Evolutionary conservation across 139 green algal species (phyloP).

Genomic region (Deuterostichococcus epilithicus): DNA sequence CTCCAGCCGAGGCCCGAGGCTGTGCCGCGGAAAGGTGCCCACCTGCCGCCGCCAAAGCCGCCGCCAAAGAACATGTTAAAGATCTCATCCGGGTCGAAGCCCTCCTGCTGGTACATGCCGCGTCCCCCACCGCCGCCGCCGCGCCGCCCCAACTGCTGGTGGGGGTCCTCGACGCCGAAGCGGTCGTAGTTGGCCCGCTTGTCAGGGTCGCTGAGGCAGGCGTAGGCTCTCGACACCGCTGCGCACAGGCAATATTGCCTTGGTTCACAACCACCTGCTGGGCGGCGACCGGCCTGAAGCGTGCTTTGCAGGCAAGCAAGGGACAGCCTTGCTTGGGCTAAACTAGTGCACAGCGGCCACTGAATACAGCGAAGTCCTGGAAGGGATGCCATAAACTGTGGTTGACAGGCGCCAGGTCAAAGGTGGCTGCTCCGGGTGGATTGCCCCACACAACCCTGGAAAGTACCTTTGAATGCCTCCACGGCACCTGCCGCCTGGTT

Average conservation of each 20-base stretch:
- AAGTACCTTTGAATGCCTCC: constrained; percentile 56
- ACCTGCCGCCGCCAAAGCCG: constrained; percentile 22
- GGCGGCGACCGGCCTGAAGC: no score
- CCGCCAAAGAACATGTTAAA: constrained; percentile 65
- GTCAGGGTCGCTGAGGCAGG: constrained; percentile 55
- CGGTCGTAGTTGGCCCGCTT: constrained; percentile 63
- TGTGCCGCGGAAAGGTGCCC: background rate
- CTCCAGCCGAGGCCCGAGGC: no score
- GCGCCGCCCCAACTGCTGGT: constrained; percentile 18
- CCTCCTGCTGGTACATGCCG: constrained; percentile 12
- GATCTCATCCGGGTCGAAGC: constrained; percentile 58
- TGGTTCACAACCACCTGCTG: no score
- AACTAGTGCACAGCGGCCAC: no score
- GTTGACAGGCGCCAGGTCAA: no score
- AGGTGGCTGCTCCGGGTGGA: no score
- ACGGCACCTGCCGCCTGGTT: constrained; percentile 60
- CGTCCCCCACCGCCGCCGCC: constrained; percentile 11
- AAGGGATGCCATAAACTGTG: no score
- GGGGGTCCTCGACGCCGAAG: constrained; percentile 3
- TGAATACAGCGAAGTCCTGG: no score
- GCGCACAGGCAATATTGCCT: no score
- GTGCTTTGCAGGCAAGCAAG: no score
- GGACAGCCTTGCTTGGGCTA: no score
- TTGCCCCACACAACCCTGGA: background rate
- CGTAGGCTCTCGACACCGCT: constrained; percentile 63